phyloP scores from a whole-genome alignment of 495 filamentous ascomycete genomes.

The Penicillium dipodomyicola region DNA sequence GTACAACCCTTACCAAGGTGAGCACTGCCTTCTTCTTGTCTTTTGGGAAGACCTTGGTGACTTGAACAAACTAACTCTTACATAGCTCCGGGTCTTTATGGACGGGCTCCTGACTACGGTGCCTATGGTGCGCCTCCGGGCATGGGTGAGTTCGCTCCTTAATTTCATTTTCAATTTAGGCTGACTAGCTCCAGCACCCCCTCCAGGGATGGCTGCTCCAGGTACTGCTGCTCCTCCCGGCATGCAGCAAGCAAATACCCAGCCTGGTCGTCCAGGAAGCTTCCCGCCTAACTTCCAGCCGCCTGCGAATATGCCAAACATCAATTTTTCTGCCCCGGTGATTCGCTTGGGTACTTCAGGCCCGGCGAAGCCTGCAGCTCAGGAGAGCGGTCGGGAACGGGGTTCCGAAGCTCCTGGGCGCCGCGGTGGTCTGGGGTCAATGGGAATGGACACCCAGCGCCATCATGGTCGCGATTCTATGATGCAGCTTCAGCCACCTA shows the following conservation, averaged over 20 bases:
- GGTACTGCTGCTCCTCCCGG: slow-evolving; percentile 76
- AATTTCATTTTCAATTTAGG: slow-evolving; percentile 14
- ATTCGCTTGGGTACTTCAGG: slow-evolving; percentile 81
- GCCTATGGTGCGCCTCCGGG: slow-evolving; percentile 78
- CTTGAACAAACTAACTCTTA: slow-evolving; percentile 13
- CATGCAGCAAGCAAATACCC: slow-evolving; percentile 67
- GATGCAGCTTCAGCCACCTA: slow-evolving; percentile 79
- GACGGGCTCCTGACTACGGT: slow-evolving; percentile 68
- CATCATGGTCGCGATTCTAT: slow-evolving; percentile 70
- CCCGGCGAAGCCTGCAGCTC: slow-evolving; percentile 62
- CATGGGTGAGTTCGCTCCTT: slow-evolving; percentile 62
- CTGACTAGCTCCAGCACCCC: slow-evolving; percentile 33
- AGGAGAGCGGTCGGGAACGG: slow-evolving; percentile 49
- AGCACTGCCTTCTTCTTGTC: slow-evolving; percentile 24
- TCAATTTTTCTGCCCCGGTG: slow-evolving; percentile 96
- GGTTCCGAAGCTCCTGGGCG: slow-evolving; percentile 49
- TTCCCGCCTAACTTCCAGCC: slow-evolving; percentile 85
- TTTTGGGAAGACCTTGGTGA: neutral
- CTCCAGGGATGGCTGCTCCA: slow-evolving; percentile 58
- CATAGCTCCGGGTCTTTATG: slow-evolving; percentile 57
- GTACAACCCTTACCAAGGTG: slow-evolving; percentile 81
- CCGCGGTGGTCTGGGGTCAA: slow-evolving; percentile 66
- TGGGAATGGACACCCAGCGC: slow-evolving; percentile 64
- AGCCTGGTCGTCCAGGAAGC: slow-evolving; percentile 70
- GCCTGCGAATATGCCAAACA: slow-evolving; percentile 90